These are phyloP conservation scores for Nicotiana rustica DNA, from an alignment of 305 asterid species.

Conservation along the genomic window DNA sequence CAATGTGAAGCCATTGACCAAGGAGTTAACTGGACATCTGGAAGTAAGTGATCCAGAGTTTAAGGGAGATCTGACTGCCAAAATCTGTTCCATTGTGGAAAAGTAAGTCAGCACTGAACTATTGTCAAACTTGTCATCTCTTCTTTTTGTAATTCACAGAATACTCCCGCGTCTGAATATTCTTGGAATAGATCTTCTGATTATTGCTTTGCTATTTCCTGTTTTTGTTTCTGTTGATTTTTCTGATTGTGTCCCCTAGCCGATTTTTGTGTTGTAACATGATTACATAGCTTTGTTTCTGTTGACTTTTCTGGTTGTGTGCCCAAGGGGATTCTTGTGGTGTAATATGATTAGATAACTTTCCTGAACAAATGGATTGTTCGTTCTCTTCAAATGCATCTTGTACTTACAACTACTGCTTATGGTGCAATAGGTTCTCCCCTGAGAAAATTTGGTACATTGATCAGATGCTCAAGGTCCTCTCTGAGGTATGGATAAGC, in stretches of 20 bases:
- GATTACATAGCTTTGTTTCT: background rate
- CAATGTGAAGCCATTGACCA: slow-evolving; percentile 86
- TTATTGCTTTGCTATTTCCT: slow-evolving; percentile 29
- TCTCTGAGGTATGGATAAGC: slow-evolving; percentile 70
- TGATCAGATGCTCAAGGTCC: slow-evolving; percentile 96
- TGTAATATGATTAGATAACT: background rate
- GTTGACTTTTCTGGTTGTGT: background rate
- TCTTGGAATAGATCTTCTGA: background rate
- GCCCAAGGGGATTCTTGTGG: background rate
- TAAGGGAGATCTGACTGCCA: slow-evolving; percentile 88
- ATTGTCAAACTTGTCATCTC: slow-evolving; percentile 16
- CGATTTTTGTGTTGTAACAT: background rate
- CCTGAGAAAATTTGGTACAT: slow-evolving; percentile 96
- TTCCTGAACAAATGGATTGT: slow-evolving; percentile 8
- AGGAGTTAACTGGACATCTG: slow-evolving; percentile 91
- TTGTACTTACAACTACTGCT: slow-evolving; percentile 44
- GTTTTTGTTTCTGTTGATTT: slow-evolving; percentile 1
- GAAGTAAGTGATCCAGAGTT: slow-evolving; percentile 87
- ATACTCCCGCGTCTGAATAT: slow-evolving; percentile 18
- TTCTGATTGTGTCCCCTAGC: slow-evolving; percentile 9
- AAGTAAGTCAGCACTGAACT: slow-evolving; percentile 64
- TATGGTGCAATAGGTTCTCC: slow-evolving; percentile 75
- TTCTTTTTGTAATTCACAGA: slow-evolving; percentile 2
- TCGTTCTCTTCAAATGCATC: slow-evolving; percentile 35
- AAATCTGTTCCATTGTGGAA: slow-evolving; percentile 97